A percentile compares a stretch with the other conserved stretches of the same genome.
phyloP scores from a whole-genome alignment of 768 basidiomycete genomes.

The Rhodotorula paludigena region DNA sequence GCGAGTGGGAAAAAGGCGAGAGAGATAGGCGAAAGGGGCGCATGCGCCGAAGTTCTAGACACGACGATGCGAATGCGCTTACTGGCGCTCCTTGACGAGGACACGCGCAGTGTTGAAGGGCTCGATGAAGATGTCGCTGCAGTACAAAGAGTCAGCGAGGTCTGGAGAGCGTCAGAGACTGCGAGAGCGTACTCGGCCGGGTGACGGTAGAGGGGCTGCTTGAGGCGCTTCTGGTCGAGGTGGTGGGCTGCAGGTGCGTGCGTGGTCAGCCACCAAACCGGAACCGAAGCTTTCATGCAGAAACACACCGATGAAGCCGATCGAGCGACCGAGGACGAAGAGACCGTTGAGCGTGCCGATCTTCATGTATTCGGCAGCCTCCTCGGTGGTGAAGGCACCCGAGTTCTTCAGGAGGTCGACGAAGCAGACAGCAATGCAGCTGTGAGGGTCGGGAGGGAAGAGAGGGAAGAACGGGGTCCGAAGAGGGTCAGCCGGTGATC shows the following conservation, averaged over 20 bases:
- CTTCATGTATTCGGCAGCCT: constrained; percentile 96
- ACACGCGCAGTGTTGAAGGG: constrained; percentile 18
- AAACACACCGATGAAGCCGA: constrained; percentile 89
- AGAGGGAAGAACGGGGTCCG: neutral
- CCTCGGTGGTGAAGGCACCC: constrained; percentile 90
- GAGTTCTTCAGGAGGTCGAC: constrained; percentile 45
- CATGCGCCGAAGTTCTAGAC: neutral
- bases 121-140: constrained; percentile 36
- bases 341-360: constrained; percentile 92
- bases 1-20: neutral
- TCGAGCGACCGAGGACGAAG: constrained; percentile 94
- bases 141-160: neutral
- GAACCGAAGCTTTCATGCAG: constrained; percentile 59
- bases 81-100: constrained; percentile 33
- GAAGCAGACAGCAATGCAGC: constrained; percentile 17
- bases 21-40: neutral
- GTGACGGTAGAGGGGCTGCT: constrained; percentile 57
- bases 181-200: constrained; percentile 16
- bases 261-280: neutral
- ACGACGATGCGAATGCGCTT: neutral
- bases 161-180: neutral
- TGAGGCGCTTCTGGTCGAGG: constrained; percentile 75
- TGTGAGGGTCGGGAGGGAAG: too few relatives aligned
- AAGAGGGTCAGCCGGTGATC: too few relatives aligned
- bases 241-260: constrained; percentile 24